Base-by-base conservation (phyloP, 75 land plant genomes). In the Pinus taeda region DNA sequence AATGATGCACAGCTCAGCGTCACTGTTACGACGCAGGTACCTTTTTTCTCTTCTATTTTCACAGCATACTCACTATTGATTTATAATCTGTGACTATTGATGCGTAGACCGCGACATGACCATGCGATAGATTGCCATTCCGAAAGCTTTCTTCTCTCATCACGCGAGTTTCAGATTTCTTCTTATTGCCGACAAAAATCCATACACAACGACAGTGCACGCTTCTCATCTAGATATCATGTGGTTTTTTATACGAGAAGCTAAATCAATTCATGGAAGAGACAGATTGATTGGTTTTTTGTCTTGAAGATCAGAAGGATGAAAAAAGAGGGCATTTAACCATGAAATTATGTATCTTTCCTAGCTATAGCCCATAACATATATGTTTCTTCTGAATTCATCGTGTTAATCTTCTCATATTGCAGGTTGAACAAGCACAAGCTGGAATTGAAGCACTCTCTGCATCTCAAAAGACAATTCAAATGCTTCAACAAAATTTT, bases 1-100 rank as follows among this genome's bases (percentile, higher is more conserved):
- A 97, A 94, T 83, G 99, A 97, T 79, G 98, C 99, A 18, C 99
- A 97, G 57, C 99, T 97, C 75, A 97, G 99, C 79, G 87, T 95
- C 24, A 94, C 94, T 88, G 99, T 97, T 7, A 91, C 90, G 70
- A 90, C 92, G 71, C 99, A 94, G 99, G 98, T 88, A 81, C 4
- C 2, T 8, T 75, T 18, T 17, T 72, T 77, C 57, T 77, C 57
- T 74, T 45, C 49, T 45, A 45, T 45, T 45, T 45, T 8, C 8
- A 45, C 49, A 45, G 49, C 0, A 45, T 8, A 45, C 49, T 33
- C 33, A 45, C 49, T 45, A 45, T 0, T 6, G 8, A 45, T 45
- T 45, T 45, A 6, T 45, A 45, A 45, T 45, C 7, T 45, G 49
- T 6, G 8, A 45, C 7, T 8, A 45, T 45, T 45, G 49, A 6